These are phyloP conservation scores for Acarospora socialis DNA, from an alignment of 2,329 filamentous ascomycete species.

Conservation along the genomic window DNA sequence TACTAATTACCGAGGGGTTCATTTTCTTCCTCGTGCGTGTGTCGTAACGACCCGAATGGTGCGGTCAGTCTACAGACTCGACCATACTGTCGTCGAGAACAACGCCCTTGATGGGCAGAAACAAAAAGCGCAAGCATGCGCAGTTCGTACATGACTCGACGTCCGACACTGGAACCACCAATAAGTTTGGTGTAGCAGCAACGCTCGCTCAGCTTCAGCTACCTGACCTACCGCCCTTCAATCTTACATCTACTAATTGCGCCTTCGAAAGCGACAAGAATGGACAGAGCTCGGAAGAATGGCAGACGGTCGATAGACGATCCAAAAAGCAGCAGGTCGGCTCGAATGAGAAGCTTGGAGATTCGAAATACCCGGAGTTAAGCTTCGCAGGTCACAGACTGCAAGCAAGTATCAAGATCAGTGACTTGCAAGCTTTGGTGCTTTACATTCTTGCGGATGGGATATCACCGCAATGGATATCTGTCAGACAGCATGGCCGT, in stretches of 20 bases:
- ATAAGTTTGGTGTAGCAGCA: conserved; percentile 7
- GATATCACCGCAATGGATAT: conserved; percentile 48
- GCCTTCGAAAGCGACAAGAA: too few species aligned
- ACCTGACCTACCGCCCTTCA: too few species aligned
- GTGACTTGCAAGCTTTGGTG: conserved; percentile 43
- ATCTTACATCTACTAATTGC: too few species aligned
- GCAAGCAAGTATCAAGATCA: conserved; percentile 41
- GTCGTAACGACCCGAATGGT: too few species aligned
- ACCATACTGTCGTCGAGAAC: too few species aligned
- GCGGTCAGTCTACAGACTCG: too few species aligned
- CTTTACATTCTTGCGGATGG: conserved; percentile 50
- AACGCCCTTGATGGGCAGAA: conserved; percentile 1
- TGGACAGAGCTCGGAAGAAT: conserved; percentile 11
- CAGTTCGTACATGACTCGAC: conserved; percentile 5
- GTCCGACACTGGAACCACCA: not conserved
- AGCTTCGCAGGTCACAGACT: conserved; percentile 36
- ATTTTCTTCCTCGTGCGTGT: too few species aligned
- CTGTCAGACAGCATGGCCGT: conserved; percentile 40
- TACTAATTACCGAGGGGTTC: too few species aligned
- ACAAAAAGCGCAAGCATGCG: conserved; percentile 11
- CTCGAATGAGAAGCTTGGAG: conserved; percentile 15
- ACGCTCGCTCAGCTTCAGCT: conserved; percentile 7
- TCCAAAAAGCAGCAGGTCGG: not conserved
- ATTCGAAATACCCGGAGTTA: conserved; percentile 38
- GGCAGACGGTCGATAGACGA: conserved; percentile 10